Percentiles rank a stretch among this genome's conserved stretches.
These are phyloP conservation scores for Zea mays DNA, from an alignment of 176 grass and related monocot genomes.

Conservation along the genomic window Zm-B73-REFERENCE-NAM-5.0 NC_050102.1:151874001-151874500, in stretches of 20 bases:
- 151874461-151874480: neutral
- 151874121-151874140: too few species aligned
- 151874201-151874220: too few species aligned
- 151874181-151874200: too few species aligned
- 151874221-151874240: neutral
- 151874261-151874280: neutral
- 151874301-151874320: neutral
- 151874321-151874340: neutral
- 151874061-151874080: too few species aligned
- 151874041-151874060: too few species aligned
- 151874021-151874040: too few species aligned
- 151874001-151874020: too few species aligned
- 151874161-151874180: too few species aligned
- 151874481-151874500: neutral
- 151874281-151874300: neutral
- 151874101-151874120: too few species aligned
- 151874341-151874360: neutral
- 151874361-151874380: neutral
- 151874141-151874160: too few species aligned
- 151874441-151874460: constrained; percentile 5
- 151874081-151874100: too few species aligned
- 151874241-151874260: neutral
- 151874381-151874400: neutral
- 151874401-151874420: neutral
- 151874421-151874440: neutral